Evolutionary conservation across 2,329 filamentous ascomycete species (phyloP), one percentile per base, ranked within the genome.

Genomic region (Neofusicoccum parvum): DNA sequence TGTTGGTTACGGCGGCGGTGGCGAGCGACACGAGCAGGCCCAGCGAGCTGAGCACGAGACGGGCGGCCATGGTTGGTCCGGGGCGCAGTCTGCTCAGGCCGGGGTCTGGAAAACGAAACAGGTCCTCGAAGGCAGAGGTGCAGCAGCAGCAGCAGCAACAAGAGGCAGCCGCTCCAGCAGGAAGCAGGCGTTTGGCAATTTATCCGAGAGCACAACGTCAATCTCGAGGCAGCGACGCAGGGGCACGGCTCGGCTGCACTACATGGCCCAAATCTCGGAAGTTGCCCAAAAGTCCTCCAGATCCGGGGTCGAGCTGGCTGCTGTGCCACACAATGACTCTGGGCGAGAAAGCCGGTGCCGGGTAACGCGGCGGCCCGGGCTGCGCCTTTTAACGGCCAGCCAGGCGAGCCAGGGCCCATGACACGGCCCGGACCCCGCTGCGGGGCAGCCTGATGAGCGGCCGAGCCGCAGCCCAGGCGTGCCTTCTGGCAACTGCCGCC

Each of bases 341-440:
- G 7, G 23, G 23, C 23, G 23, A 23, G 23, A 12, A 5, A 20
- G 37, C 27, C 27, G 49, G 27, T 14, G 49, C 27, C 49, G 27
- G 49, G 12, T 27, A 49, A 49, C 49, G 27, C 49, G 39, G 39
- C 41, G 39, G 54, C 41, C 23, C 54, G 23, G 39, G 39, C 41
- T 45, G 23, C 23, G 20, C 7, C 54, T 20, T 45, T 46, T 45
- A 34, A 43, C 20, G 37, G 14, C 34, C 9, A 39, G 34, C 10
- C 37, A 39, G 17, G 15, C 27, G 27, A 5, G 5, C 27, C 27
- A 32, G 27, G 27, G 27, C 27, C 50, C 53, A 56, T 43, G 53
- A 56, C 53, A 56, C 53, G 53, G 36, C 20, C 37, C 50, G 50
- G n/a, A n/a, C 50, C 50, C 50, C 53, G 53, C 53, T 43, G 54